phyloP scores from a whole-genome alignment of 257 asterid species.

The Nicotiana tomentosiformis region DNA sequence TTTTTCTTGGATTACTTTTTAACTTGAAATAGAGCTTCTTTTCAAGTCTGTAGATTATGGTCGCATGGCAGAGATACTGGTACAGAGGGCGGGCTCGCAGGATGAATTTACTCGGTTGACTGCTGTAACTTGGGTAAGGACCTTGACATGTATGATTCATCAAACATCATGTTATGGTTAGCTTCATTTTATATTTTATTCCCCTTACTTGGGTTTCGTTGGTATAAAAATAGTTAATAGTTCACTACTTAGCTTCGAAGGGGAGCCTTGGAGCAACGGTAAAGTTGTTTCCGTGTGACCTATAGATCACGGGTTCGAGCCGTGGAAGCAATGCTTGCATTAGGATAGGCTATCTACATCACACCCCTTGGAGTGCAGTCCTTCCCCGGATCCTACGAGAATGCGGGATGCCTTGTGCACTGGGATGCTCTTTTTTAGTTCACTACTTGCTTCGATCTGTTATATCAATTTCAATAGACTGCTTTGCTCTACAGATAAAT shows the following conservation, averaged over 20 bases:
- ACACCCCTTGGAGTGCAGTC: no score
- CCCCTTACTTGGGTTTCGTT: neutral
- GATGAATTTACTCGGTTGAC: constrained; percentile 82
- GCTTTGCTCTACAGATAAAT: constrained; percentile 50
- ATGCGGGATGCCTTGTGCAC: no score
- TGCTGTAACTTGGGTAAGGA: constrained; percentile 77
- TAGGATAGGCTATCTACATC: no score
- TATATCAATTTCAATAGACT: constrained; percentile 15
- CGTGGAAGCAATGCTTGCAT: no score
- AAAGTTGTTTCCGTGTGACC: no score
- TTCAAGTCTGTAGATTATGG: constrained; percentile 90
- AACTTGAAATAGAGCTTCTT: constrained; percentile 27
- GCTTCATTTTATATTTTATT: neutral
- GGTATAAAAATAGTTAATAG: neutral
- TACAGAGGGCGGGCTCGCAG: constrained; percentile 67
- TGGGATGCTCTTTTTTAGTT: neutral
- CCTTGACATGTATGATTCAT: constrained; percentile 10
- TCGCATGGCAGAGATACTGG: constrained; percentile 85
- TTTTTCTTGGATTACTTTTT: constrained; percentile 14
- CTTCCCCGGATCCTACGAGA: no score
- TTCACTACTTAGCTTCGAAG: constrained; percentile 6
- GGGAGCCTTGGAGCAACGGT: no score
- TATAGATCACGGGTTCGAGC: no score
- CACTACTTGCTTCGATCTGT: constrained; percentile 13
- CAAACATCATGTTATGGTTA: constrained; percentile 10